Conservation (phyloP, 2,329 filamentous ascomycete genomes). For the Sclerotinia sclerotiorum region DNA sequence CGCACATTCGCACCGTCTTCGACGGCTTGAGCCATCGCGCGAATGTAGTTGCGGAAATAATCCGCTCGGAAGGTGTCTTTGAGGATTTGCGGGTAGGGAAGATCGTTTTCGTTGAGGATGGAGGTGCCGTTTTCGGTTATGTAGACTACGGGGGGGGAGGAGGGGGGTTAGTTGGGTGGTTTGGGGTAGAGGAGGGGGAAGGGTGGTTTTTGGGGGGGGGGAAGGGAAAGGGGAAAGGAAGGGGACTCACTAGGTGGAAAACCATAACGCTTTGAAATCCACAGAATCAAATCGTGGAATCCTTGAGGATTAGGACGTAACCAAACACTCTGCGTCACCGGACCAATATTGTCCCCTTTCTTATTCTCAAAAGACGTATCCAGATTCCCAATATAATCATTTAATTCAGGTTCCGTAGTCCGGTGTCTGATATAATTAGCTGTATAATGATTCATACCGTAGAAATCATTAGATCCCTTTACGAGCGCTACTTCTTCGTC, state of each 20-base stretch:
- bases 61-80: constrained; percentile 78
- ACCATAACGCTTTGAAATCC: constrained; percentile 75
- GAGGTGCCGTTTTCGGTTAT: constrained; percentile 89
- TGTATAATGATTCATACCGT: constrained; percentile 93
- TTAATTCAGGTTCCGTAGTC: constrained; percentile 55
- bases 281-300: constrained; percentile 74
- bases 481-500: constrained; percentile 71
- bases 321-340: constrained; percentile 81
- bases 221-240: too few relatives aligned
- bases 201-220: too few relatives aligned
- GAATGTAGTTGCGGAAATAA: constrained; percentile 77
- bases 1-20: constrained; percentile 75
- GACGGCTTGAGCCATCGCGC: constrained; percentile 71
- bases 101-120: constrained; percentile 77
- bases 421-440: constrained; percentile 82
- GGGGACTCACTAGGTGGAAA: constrained; percentile 16
- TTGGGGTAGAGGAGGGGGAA: too few relatives aligned
- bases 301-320: constrained; percentile 72
- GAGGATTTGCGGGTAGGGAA: constrained; percentile 68
- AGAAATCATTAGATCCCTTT: constrained; percentile 86
- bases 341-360: constrained; percentile 70
- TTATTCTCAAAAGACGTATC: constrained; percentile 72
- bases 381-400: constrained; percentile 75
- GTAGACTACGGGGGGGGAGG: constrained; percentile 46
- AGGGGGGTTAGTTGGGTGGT: background rate